Percentiles rank a stretch among this genome's conserved stretches.
These are phyloP conservation scores for Alternaria consortialis DNA, from an alignment of 2,329 filamentous ascomycete species.

Conservation along the genomic window DNA sequence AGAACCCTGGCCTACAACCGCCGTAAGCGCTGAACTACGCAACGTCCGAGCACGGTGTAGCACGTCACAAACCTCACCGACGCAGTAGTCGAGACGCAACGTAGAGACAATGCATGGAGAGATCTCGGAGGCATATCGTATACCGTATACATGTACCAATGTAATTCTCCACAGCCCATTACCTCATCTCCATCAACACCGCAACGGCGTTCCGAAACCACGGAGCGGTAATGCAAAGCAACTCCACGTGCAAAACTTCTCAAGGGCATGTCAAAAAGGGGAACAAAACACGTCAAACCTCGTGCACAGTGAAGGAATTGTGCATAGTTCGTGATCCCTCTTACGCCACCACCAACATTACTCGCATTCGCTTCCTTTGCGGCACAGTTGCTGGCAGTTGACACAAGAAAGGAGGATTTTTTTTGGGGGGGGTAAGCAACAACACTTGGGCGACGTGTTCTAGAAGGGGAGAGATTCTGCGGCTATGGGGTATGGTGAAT, in stretches of 20 bases:
- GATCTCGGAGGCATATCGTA: neutral
- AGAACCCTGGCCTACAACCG: neutral
- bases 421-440: neutral
- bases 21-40: constrained; percentile 1
- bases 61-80: neutral
- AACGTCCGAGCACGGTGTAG: neutral
- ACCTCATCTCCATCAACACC: neutral
- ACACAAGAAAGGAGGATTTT: neutral
- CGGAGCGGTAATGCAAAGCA: neutral
- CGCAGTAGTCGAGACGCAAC: neutral
- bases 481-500: neutral
- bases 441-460: neutral
- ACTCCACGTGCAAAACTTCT: neutral
- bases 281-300: neutral
- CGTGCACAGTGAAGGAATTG: neutral
- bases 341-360: constrained; percentile 4
- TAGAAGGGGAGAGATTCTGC: neutral
- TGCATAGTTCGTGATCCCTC: neutral
- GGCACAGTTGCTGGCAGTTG: constrained; percentile 1
- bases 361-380: constrained; percentile 1
- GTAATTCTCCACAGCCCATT: neutral
- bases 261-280: neutral
- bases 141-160: neutral
- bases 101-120: neutral
- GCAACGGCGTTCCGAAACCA: neutral